A percentile compares a stretch with the other conserved stretches of the same genome.
These are phyloP conservation scores for Durusdinium trenchii DNA, from an alignment of 73 alveolate species.

Conservation along the genomic window DNA sequence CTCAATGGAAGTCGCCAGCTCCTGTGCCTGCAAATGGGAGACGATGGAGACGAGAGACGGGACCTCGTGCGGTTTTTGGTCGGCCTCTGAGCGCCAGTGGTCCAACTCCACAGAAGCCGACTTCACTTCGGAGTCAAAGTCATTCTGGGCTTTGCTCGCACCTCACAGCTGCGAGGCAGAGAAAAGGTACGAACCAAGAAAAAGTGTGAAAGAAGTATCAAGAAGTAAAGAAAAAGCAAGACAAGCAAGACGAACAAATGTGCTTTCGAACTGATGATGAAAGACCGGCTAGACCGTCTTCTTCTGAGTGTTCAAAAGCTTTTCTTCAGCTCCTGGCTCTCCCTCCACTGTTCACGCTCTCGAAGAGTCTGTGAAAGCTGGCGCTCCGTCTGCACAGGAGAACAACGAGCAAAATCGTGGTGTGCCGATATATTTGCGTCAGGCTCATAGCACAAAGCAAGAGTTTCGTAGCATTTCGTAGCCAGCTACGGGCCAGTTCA, in stretches of 20 bases:
- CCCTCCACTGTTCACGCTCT: slow-evolving; percentile 78
- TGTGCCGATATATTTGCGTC: too few species aligned
- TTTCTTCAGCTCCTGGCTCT: slow-evolving; percentile 24
- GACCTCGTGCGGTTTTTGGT: not conserved
- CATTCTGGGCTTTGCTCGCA: slow-evolving; percentile 75
- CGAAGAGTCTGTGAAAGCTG: slow-evolving; percentile 82
- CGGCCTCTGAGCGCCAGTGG: slow-evolving; percentile 91
- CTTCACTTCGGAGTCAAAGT: slow-evolving; percentile 83
- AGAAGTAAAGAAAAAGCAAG: too few species aligned
- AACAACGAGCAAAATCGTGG: too few species aligned
- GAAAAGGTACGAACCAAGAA: too few species aligned
- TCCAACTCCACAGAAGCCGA: slow-evolving; percentile 81
- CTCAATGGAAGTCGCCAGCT: slow-evolving; percentile 67
- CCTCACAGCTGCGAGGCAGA: slow-evolving; percentile 27
- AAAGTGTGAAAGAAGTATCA: too few species aligned
- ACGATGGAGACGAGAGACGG: not conserved
- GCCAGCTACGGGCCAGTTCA: too few species aligned
- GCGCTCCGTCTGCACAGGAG: slow-evolving; percentile 69
- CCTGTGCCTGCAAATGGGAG: slow-evolving; percentile 26
- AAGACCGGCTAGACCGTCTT: too few species aligned
- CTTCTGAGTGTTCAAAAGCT: too few species aligned
- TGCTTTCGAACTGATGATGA: too few species aligned
- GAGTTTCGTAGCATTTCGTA: too few species aligned
- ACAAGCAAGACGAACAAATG: too few species aligned
- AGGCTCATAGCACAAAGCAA: too few species aligned